Evolutionary conservation across 768 basidiomycete genomes (phyloP), one percentile per base, ranked within the genome.

Genomic region (Trichaptum fuscoviolaceum): DNA sequence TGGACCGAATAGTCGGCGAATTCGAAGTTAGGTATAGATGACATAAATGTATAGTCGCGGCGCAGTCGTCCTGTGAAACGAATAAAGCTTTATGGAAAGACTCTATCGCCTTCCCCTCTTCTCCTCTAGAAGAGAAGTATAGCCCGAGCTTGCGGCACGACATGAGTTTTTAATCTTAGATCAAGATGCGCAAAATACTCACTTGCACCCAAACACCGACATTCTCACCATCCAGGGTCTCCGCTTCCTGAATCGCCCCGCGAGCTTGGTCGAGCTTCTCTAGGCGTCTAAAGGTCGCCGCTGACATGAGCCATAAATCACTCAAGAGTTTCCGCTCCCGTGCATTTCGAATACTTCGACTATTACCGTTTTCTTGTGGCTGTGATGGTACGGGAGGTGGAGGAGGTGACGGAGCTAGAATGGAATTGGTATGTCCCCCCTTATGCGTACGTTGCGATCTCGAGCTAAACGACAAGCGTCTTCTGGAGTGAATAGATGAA

Each of bases 161-260:
- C 20, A 65, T 61, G 34, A 24, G 20, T 34, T 20, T 34, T 12
- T 10, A 58, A 26, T 34, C 30, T 35, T 24, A 18, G 0, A 35
- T 35, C 17, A 52, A 25, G 27, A 25, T 36, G 42, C 36, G 52
- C 58, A 27, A 52, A 34, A 62, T 59, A 73, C 85, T 65, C 69
- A 96, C 93, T 85, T 98, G 96, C 7, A 96, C 90, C 95, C 95
- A 98, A 18, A 99, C 94, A 27, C 86, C 88, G 3, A 93, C 87
- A 75, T 96, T 95, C 26, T 85, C 84, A 69, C 93, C 90, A 73
- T 96, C 93, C 69, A 86, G 83, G 3, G 90, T 87, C 74, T 99
- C 96, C 0, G 96, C 97, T 76, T 99, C 96, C 73, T 95, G 93
- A 59, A 99, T 95, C 1, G 96, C 90, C 12, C 88, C 96, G 63